Evolutionary conservation across 768 basidiomycete species (phyloP), one percentile per base, ranked within the genome.

Genomic region (Dioszegia crocea): DNA sequence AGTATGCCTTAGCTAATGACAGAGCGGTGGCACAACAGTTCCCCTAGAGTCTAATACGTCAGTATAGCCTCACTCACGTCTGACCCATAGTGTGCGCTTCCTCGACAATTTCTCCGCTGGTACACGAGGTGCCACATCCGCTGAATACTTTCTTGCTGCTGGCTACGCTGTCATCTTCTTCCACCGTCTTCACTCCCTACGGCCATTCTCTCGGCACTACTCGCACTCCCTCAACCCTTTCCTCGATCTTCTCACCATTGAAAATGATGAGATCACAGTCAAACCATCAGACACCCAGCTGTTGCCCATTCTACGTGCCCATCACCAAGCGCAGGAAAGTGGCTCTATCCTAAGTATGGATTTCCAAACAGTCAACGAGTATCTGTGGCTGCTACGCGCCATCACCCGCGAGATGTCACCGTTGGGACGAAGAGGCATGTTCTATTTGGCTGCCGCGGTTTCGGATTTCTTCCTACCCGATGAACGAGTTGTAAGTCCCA

Each of bases 21-120:
- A 98, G 96, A 97, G 93, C 75, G 96, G 94, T 56, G 94, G 96
- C 60, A 99, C 96, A 17, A 98, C 93, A 1, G 94, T 98, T 6
- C 94, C 94, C 2, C 80, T 99, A 59, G 96, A 99, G 81, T 88
- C 92, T 81, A 98, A 98, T 73, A 92, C 97, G 96, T 97, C 83
- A 85, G 93, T 81, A n/a, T 26, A n/a, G 8, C 41, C 21, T 5
- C 19, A 44, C 19, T n/a, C 24, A 21, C 26, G 57, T 33, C 61
- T 63, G 12, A 57, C 71, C 64, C n/a, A 33, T 70, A 99, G 94
- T 67, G 96, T 99, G 46, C 89, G 96, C 50, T 99, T 97, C 77
- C 82, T 99, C 27, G 94, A 98, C 76, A 98, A 99, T 80, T 98
- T 98, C 78, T 96, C 92, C 78, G 94, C 96, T 60, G 91, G 91